These are phyloP conservation scores for Rosa persica DNA, from an alignment of 306 rosid genomes.

Conservation along the genomic window DNA sequence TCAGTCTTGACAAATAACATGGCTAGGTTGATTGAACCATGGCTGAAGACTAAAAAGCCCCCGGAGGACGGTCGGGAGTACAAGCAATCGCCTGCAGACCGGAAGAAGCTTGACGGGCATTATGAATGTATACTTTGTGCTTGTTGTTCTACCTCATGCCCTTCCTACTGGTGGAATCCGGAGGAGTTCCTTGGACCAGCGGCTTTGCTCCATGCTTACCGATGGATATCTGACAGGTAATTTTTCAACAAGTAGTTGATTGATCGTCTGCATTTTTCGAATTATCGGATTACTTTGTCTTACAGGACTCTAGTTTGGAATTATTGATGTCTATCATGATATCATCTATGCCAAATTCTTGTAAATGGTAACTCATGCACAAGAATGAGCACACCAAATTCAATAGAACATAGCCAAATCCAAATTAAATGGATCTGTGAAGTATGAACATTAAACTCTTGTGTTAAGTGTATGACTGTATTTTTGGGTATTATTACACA, in stretches of 20 bases:
- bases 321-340: too few relatives aligned
- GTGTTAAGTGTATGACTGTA: neutral
- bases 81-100: slow-evolving; percentile 33
- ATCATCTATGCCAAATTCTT: neutral
- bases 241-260: neutral
- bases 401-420: neutral
- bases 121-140: slow-evolving; percentile 50
- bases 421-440: neutral
- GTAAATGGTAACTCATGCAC: too few relatives aligned
- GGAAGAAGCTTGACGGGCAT: slow-evolving; percentile 41
- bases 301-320: neutral
- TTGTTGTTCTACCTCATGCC: slow-evolving; percentile 44
- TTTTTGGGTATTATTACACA: neutral
- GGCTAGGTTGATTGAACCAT: slow-evolving; percentile 38
- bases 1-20: neutral
- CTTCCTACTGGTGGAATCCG: slow-evolving; percentile 54
- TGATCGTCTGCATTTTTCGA: neutral
- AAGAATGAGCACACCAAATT: too few relatives aligned
- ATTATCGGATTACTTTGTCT: neutral
- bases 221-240: slow-evolving; percentile 39
- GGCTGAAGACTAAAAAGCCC: slow-evolving; percentile 39
- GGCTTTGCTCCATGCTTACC: slow-evolving; percentile 36
- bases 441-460: neutral
- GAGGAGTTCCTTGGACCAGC: slow-evolving; percentile 42
- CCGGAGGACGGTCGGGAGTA: slow-evolving; percentile 32